Conservation (phyloP, 2,329 filamentous ascomycete genomes). For the Fusarium euwallaceae region DNA sequence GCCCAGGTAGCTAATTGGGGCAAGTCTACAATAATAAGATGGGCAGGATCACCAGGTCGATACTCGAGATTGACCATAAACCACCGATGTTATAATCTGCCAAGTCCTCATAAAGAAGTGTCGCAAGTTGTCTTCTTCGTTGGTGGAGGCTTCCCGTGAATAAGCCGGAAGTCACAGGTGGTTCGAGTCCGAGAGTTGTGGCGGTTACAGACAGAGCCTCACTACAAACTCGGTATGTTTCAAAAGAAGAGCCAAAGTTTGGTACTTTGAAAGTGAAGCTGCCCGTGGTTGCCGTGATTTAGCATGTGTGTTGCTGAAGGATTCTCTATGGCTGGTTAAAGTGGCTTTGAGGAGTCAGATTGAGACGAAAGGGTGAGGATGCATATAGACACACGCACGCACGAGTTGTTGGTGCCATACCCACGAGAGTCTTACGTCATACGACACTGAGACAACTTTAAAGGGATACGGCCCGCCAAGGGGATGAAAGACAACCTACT, state of each 20-base stretch:
- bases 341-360: not conserved
- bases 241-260: not conserved
- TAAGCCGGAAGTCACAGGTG: not conserved
- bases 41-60: not conserved
- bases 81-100: not conserved
- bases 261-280: not conserved
- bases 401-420: not conserved
- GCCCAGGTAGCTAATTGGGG: not conserved
- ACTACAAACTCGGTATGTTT: not conserved
- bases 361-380: slow-evolving; percentile 1
- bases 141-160: not conserved
- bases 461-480: not conserved
- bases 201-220: not conserved
- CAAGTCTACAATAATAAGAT: not conserved
- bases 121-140: not conserved
- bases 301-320: not conserved
- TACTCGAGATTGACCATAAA: not conserved
- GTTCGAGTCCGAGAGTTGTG: not conserved
- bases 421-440: slow-evolving; percentile 31
- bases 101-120: not conserved
- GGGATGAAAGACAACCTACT: not conserved
- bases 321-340: not conserved
- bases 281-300: not conserved
- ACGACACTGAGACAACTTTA: not conserved
- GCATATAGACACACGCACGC: not conserved